phyloP scores from a whole-genome alignment of 23 red algal genomes.

The Gracilaria domingensis region DNA sequence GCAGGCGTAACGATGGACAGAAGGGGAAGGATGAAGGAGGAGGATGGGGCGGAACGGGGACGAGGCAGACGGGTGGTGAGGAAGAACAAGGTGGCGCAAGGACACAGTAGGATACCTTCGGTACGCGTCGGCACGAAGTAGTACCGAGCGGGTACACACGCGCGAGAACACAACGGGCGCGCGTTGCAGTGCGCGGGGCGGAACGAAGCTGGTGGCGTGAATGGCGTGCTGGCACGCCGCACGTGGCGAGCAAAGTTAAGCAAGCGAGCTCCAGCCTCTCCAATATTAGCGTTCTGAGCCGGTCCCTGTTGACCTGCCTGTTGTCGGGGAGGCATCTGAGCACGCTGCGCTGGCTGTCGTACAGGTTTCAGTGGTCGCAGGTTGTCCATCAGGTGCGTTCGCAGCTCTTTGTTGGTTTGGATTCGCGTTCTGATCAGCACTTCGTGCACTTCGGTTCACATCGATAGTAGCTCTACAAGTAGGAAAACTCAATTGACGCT shows the following conservation, averaged over 20 bases:
- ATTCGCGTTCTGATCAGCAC: constrained; percentile 14
- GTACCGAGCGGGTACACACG: not conserved
- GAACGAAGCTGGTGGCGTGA: not conserved
- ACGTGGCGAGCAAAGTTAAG: constrained; percentile 48
- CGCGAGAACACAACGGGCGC: not conserved
- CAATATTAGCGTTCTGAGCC: constrained; percentile 42
- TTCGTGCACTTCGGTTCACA: constrained; percentile 24
- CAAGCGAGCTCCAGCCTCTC: constrained; percentile 41
- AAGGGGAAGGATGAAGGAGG: not conserved
- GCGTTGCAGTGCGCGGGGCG: not conserved
- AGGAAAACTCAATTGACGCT: constrained; percentile 88
- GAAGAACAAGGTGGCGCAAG: constrained; percentile 1
- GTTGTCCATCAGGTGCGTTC: not conserved
- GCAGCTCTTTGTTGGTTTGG: not conserved
- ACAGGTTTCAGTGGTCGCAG: not conserved
- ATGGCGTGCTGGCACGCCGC: not conserved
- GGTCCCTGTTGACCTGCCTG: not conserved
- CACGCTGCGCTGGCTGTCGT: not conserved
- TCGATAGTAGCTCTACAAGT: constrained; percentile 87
- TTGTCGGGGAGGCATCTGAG: not conserved
- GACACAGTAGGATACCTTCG: not conserved
- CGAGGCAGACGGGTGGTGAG: not conserved
- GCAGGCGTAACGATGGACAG: constrained; percentile 57
- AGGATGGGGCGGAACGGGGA: not conserved
- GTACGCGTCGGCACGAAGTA: not conserved